Evolutionary conservation across 129 eudicot genomes (phyloP), one percentile per base, ranked within the genome.

Genomic region (Saussurea involucrata): DNA sequence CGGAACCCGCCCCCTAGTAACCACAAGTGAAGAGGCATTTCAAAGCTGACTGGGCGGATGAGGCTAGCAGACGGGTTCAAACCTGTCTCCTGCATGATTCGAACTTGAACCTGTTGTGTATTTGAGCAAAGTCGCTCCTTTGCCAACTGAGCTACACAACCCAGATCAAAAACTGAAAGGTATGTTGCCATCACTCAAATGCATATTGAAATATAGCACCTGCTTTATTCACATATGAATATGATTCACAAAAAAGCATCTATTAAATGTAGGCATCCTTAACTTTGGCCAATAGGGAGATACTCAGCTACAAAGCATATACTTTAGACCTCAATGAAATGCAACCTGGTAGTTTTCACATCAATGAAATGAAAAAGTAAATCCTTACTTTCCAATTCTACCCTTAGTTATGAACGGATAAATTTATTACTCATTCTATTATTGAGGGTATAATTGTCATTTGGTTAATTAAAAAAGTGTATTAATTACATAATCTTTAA

Each of bases 301-400:
- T 73, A 18, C 29, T 49, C 18, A 5, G 42, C 33, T 31, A 60
- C 21, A 58, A 60, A 58, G 69, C 69, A 74, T 32, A 58, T 60
- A 63, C 13, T 24, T 60, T 15, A 61, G 18, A 74, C 78, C 69
- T 60, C 53, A 61, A 33, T 13, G 57, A 74, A 33, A 24, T 74
- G 69, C 69, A 24, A 33, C 33, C 58, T 74, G 78, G 78, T 74
- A 22, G 78, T 60, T 57, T 58, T 60, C 78, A 18, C 13, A 1
- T 32, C 78, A 74, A 60, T 15, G 33, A 28, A 58, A 0, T 32
- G 67, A 18, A 44, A 44, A 44, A 13, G 20, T 44, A 13, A 12
- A 12, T 44, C n/a, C n/a, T 2, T 11, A 0, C n/a, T 11, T 44
- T 44, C 18, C 57, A 44, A 2, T 44, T 44, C 5, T 42, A 44